Evolutionary conservation across 2,329 filamentous ascomycete species (phyloP), one percentile per base, ranked within the genome.

Genomic region (Colletotrichum eremochloae): DNA sequence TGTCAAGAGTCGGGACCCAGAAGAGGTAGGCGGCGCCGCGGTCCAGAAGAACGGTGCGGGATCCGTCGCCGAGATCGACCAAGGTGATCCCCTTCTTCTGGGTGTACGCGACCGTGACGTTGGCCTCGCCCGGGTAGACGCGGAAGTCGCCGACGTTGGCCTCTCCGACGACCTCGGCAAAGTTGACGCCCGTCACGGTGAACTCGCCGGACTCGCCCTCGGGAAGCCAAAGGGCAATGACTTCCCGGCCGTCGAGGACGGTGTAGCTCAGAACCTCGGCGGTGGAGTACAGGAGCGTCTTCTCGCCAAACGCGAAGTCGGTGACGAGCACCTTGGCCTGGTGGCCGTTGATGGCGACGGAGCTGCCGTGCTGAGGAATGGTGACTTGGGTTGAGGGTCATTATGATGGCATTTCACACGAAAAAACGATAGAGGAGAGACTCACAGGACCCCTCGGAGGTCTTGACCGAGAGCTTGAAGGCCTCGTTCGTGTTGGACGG

Each of bases 301-400:
- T 81, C 9, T 80, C 77, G 1, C 89, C 89, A 50, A 90, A 85
- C 1, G 74, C 78, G 68, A 90, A 92, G 74, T 91, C 89, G 0
- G 89, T 89, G 0, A 89, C 87, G 4, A 91, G 78, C 20, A 92
- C 87, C 82, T 91, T 91, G 9, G 89, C 86, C 67, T 91, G 87
- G 48, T 90, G 87, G 1, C 90, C 90, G 67, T 90, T 86, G 52
- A 92, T 83, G 7, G 85, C 81, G 56, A 91, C 85, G 0, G 79
- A 77, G 0, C 82, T 82, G 2, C 81, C 84, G 57, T 85, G 82
- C 68, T 86, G 85, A 1, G 90, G 89, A 18, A 92, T 83, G 0
- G 84, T 87, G 11, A 91, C 75, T 74, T 57, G 5, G 42, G 50
- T 8, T 15, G 0, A 1, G 72, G 42, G 40, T 63, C 50, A 62